Percentiles rank a stretch among this genome's conserved stretches.
Evolutionary conservation across 2,329 filamentous ascomycete genomes (phyloP).

Genomic region (Paecilomyces sp.): DNA sequence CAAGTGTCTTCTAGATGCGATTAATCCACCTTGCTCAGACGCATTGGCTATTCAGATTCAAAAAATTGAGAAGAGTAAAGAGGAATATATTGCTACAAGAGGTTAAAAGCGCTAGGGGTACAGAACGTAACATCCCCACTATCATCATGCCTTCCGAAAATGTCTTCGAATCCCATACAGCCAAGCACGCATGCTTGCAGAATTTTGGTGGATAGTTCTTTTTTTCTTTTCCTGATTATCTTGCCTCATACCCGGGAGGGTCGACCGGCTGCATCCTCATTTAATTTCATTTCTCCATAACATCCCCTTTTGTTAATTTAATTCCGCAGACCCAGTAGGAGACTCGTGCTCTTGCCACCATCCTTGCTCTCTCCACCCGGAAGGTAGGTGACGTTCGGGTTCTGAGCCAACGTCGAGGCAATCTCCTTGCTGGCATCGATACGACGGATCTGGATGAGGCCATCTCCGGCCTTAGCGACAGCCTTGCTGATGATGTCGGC

Average conservation of each 20-base stretch:
- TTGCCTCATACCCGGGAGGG: background rate
- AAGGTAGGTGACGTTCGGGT: slow-evolving; percentile 94
- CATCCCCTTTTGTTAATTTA: slow-evolving; percentile 17
- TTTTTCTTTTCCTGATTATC: slow-evolving; percentile 3
- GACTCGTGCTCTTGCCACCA: slow-evolving; percentile 57
- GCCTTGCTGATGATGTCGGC: slow-evolving; percentile 93
- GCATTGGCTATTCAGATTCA: background rate
- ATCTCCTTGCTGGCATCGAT: slow-evolving; percentile 97
- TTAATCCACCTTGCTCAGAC: background rate
- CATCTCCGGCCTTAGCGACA: slow-evolving; percentile 87
- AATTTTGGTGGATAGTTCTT: background rate
- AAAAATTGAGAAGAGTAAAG: background rate
- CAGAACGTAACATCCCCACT: background rate
- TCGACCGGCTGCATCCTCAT: background rate
- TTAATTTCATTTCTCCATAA: background rate
- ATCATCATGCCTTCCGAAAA: background rate
- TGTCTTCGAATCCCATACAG: background rate
- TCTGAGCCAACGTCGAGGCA: slow-evolving; percentile 76
- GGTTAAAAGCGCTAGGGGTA: background rate
- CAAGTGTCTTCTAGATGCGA: too few species aligned
- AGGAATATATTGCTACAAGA: background rate
- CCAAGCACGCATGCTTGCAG: background rate
- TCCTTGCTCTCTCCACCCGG: slow-evolving; percentile 56
- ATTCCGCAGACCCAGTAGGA: slow-evolving; percentile 59
- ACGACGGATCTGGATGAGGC: slow-evolving; percentile 89